phyloP scores from a whole-genome alignment of 768 basidiomycete genomes.

The Hericium coralloides region DNA sequence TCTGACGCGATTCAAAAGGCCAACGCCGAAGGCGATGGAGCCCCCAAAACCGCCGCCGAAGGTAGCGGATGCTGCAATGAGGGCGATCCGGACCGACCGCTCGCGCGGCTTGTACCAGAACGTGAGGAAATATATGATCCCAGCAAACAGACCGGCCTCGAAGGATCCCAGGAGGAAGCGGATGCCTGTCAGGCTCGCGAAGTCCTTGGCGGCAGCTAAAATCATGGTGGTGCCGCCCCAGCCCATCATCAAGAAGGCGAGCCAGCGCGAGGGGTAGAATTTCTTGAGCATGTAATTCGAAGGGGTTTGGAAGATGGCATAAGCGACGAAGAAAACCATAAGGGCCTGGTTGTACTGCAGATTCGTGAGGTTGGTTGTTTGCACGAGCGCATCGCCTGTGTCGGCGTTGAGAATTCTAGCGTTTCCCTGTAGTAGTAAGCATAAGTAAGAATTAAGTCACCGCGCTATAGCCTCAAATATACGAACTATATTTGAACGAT shows the following conservation, averaged over 20 bases:
- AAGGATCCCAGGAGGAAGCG: constrained; percentile 36
- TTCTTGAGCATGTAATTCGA: constrained; percentile 32
- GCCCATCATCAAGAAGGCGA: constrained; percentile 29
- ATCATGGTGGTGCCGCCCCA: constrained; percentile 32
- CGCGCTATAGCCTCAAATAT: neutral
- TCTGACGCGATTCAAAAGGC: constrained; percentile 20
- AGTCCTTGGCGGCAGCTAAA: constrained; percentile 28
- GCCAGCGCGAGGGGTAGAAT: constrained; percentile 29
- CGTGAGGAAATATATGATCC: constrained; percentile 33
- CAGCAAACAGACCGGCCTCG: constrained; percentile 35
- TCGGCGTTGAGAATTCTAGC: constrained; percentile 27
- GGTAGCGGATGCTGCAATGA: constrained; percentile 24
- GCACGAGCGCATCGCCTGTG: constrained; percentile 23
- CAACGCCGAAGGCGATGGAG: constrained; percentile 22
- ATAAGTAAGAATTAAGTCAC: neutral
- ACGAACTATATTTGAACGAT: constrained; percentile 19
- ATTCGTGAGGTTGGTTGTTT: constrained; percentile 19
- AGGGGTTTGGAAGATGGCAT: constrained; percentile 32
- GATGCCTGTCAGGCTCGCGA: constrained; percentile 29
- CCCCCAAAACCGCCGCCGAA: constrained; percentile 19
- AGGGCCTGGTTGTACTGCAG: constrained; percentile 28
- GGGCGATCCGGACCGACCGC: constrained; percentile 20
- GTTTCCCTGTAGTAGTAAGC: constrained; percentile 15
- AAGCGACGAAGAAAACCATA: constrained; percentile 31
- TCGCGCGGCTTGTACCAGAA: constrained; percentile 34